Percentiles rank a stretch among this genome's conserved stretches.
These are phyloP conservation scores for Aspergillus proliferans DNA, from an alignment of 2,329 filamentous ascomycete genomes.

Conservation along the genomic window DNA sequence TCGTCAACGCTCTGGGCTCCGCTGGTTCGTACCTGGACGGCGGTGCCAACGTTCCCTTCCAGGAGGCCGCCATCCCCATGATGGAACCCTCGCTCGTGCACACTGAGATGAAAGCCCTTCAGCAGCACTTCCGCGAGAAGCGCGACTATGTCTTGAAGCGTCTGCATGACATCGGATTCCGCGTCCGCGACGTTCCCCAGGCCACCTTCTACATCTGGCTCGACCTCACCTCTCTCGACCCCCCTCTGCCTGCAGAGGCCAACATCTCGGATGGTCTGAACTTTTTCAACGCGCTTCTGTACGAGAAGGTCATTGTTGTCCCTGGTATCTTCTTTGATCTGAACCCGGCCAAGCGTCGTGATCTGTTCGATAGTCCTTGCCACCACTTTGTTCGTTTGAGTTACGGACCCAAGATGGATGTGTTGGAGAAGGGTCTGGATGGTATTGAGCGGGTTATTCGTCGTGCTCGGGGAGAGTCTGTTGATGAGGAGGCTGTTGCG, in stretches of 20 bases:
- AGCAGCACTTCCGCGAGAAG: conserved; percentile 86
- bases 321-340: conserved; percentile 97
- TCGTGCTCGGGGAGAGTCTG: conserved; percentile 31
- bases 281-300: conserved; percentile 90
- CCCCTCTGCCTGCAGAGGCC: conserved; percentile 52
- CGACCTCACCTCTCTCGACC: conserved; percentile 47
- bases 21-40: conserved; percentile 93
- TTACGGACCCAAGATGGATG: conserved; percentile 77
- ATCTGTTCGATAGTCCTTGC: conserved; percentile 90
- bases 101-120: conserved; percentile 81
- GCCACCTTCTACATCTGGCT: conserved; percentile 92
- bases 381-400: conserved; percentile 85
- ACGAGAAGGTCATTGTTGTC: conserved; percentile 93
- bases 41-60: conserved; percentile 90
- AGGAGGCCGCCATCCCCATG: conserved; percentile 88
- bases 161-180: conserved; percentile 79
- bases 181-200: conserved; percentile 75
- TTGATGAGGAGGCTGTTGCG: conserved; percentile 32
- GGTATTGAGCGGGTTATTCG: conserved; percentile 75
- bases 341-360: conserved; percentile 81
- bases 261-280: conserved; percentile 87
- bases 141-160: conserved; percentile 82
- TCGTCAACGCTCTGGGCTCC: conserved; percentile 85
- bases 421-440: conserved; percentile 70
- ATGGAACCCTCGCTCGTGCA: conserved; percentile 77